Evolutionary conservation across 345 rosid genomes (phyloP).

Genomic region (Camelina neglecta): DNA sequence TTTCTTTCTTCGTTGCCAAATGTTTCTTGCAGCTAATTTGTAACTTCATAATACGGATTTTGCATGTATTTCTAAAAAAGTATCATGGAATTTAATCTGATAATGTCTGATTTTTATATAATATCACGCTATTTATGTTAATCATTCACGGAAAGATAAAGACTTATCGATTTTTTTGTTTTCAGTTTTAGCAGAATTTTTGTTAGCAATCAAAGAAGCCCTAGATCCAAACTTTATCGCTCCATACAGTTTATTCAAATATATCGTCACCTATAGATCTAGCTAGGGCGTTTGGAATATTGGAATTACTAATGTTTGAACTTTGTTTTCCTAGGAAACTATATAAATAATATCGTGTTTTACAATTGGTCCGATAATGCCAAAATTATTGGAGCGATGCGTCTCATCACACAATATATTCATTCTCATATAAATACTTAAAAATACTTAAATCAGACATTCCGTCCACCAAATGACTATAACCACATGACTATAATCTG

Average conservation of each 20-base stretch:
- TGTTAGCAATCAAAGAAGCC: not conserved
- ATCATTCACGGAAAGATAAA: not conserved
- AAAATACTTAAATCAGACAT: not conserved
- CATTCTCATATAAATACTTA: not conserved
- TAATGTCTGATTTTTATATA: not conserved
- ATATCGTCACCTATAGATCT: not conserved
- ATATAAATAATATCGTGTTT: not conserved
- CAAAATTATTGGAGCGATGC: not conserved
- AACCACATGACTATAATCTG: not conserved
- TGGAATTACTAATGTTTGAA: not conserved
- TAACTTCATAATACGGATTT: not conserved
- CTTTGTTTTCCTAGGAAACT: not conserved
- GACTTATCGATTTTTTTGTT: not conserved
- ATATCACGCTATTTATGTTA: not conserved
- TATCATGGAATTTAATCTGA: not conserved
- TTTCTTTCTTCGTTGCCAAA: not conserved
- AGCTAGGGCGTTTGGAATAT: conserved; percentile 2
- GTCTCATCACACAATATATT: not conserved
- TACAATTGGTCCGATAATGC: not conserved
- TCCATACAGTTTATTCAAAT: not conserved
- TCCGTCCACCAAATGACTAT: not conserved
- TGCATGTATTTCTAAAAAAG: not conserved
- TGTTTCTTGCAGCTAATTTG: not conserved
- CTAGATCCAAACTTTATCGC: not conserved
- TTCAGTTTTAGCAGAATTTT: not conserved